Evolutionary conservation across 495 filamentous ascomycete species (phyloP), one percentile per base, ranked within the genome.

Genomic region (Penicillium alfredii): DNA sequence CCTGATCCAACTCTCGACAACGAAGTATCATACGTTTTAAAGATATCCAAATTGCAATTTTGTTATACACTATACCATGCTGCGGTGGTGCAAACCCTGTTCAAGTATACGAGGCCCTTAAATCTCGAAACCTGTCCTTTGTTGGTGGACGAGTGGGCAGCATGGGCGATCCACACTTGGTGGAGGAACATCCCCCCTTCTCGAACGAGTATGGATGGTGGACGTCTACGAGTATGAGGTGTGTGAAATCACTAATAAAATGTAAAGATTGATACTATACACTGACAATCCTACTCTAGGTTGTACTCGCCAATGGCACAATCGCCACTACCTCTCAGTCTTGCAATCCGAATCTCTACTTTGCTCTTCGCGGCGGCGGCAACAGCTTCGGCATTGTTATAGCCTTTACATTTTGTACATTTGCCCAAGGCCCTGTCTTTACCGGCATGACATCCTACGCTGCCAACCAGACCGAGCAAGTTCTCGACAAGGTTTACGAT

Each of bases 341-440:
- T 14, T 37, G 36, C 26, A 47, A 72, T 30, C 53, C 62, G 0
- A 62, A 67, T 23, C 55, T 71, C 8, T 71, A 55, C 45, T 49
- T 52, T 33, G 61, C 56, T 6, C 61, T 74, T 23, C 65, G 69
- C 25, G 69, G 70, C 6, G 68, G 69, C 14, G 63, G 63, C 10
- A 73, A 67, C 50, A 73, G 68, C 53, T 73, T 71, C 36, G 69
- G 68, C 34, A 53, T 62, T 38, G 55, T 62, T 2, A 59, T 56
- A 7, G 38, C 35, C 8, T 59, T 57, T 35, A 51, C 46, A 16
- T 20, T 46, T 32, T 29, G 29, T 5, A 33, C 40, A 10, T 40
- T 47, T 18, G 1, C 31, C 15, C 42, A 46, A 25, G 44, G 43
- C 4, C 28, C 31, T 5, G 36, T 52, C 14, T 37, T 35, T 16